Evolutionary conservation across 1,284 basidiomycete genomes (phyloP), one percentile per base, ranked within the genome.

Genomic region (Phaffia rhodozyma): DNA sequence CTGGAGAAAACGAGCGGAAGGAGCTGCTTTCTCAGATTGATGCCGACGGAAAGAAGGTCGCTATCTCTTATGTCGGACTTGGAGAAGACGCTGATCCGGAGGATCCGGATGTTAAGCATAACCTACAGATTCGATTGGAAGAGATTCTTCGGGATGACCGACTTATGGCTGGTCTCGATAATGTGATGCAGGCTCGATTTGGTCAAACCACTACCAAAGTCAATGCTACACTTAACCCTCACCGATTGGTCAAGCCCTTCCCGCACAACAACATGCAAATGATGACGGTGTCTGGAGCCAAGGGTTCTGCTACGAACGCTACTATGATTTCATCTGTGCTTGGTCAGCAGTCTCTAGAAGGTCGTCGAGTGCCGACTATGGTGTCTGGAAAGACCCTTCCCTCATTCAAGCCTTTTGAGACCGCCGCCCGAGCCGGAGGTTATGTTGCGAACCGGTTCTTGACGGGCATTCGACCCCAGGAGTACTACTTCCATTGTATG

Each of bases 401-500:
- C 1, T 92, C 92, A 5, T 99, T 98, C 85, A 89, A 89, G 73
- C 80, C 94, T 0, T 97, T 97, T 75, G 96, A 98, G 76, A 98
- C 96, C 5, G 87, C 86, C 64, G 91, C 94, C 1, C 89, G 97
- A 67, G 94, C 96, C 21, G 96, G 96, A 75, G 96, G 96, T n/a
- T 99, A 96, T 75, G 90, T 99, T 58, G 91, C 90, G n/a, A 96
- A 93, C 75, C 91, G 96, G 60, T 99, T 99, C 83, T 83, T 99
- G 79, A 98, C 96, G 23, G 96, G 96, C 66, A 87, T 99, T 74
- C 90, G 89, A 68, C 96, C 96, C 0, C 96, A 99, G 75, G 96
- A 99, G 76, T 99, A 97, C 79, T 99, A 97, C 79, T 99, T 99
- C 83, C 96, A 98, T 78, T 97, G 96, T 76, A 99, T 99, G 96